These are phyloP conservation scores for Paxillus involutus DNA, from an alignment of 768 basidiomycete genomes.

Conservation along the genomic window DNA sequence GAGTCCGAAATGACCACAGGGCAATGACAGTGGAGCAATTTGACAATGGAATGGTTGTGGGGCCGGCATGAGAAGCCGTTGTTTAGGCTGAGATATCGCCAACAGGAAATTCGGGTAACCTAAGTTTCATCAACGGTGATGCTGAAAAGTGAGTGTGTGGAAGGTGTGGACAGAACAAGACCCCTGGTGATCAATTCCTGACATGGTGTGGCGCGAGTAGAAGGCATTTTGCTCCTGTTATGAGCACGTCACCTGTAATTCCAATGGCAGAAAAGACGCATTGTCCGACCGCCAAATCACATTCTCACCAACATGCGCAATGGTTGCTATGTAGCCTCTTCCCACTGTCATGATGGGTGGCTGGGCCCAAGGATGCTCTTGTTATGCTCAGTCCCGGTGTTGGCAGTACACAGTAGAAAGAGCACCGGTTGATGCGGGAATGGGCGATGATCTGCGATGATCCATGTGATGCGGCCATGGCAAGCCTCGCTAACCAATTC, in stretches of 20 bases:
- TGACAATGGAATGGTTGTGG: neutral
- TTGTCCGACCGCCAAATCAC: slow-evolving; percentile 7
- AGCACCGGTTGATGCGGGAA: neutral
- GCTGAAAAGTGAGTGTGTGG: neutral
- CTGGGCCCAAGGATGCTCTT: neutral
- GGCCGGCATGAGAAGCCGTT: slow-evolving; percentile 2
- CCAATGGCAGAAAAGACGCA: slow-evolving; percentile 35
- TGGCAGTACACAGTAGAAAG: neutral
- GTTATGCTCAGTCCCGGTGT: neutral
- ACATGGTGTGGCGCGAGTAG: slow-evolving; percentile 2
- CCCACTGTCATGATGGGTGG: too few species aligned
- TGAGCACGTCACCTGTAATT: neutral
- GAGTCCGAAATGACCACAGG: slow-evolving; percentile 1
- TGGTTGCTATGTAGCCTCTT: too few species aligned
- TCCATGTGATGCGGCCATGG: neutral
- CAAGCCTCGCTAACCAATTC: too few species aligned
- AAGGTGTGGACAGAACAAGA: neutral
- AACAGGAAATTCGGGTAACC: neutral
- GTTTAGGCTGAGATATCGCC: neutral
- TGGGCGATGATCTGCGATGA: too few species aligned
- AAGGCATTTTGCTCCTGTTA: too few species aligned
- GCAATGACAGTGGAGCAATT: neutral
- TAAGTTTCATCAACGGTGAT: neutral
- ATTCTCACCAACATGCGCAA: slow-evolving; percentile 13
- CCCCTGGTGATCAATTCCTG: slow-evolving; percentile 9